Percentiles rank a stretch among this genome's conserved stretches.
Conservation (phyloP, 805 yeast species). For the Yarrowia sp. region DNA sequence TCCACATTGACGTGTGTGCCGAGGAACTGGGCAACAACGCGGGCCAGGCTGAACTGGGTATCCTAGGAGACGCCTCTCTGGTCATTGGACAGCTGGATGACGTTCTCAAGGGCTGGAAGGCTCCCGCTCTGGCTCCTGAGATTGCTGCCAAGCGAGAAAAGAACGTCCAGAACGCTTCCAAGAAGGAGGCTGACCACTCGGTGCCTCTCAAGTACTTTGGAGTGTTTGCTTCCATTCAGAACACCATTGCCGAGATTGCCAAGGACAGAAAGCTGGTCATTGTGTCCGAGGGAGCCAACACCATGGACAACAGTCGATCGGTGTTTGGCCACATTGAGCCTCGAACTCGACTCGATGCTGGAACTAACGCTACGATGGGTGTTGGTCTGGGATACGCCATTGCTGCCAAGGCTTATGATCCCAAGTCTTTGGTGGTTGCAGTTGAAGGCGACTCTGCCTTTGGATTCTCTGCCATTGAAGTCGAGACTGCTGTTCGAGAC, state of each 20-base stretch:
- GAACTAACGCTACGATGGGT: slow-evolving; percentile 82
- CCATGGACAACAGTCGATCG: slow-evolving; percentile 73
- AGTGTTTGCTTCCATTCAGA: slow-evolving; percentile 59
- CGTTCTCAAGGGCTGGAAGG: slow-evolving; percentile 50
- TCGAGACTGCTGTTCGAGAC: slow-evolving; percentile 70
- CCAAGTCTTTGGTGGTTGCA: slow-evolving; percentile 58
- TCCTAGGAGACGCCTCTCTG: slow-evolving; percentile 63
- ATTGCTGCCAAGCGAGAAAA: slow-evolving; percentile 46
- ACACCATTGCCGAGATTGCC: slow-evolving; percentile 47
- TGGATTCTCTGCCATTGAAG: slow-evolving; percentile 74
- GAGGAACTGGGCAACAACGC: slow-evolving; percentile 62
- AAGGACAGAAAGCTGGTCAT: slow-evolving; percentile 52
- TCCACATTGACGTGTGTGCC: slow-evolving; percentile 63
- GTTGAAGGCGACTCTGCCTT: slow-evolving; percentile 81
- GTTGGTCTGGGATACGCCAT: slow-evolving; percentile 74
- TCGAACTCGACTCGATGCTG: slow-evolving; percentile 68
- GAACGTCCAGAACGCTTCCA: slow-evolving; percentile 50
- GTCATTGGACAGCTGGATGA: slow-evolving; percentile 52
- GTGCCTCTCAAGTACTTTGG: slow-evolving; percentile 58
- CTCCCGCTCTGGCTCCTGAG: slow-evolving; percentile 48
- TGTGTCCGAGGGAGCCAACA: slow-evolving; percentile 77
- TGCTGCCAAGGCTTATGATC: slow-evolving; percentile 60
- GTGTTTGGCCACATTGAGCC: slow-evolving; percentile 64
- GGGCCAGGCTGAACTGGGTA: slow-evolving; percentile 52
- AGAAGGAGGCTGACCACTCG: slow-evolving; percentile 45